Evolutionary conservation across 306 rosid species (phyloP).

Genomic region (Rubus parviflorus): DNA sequence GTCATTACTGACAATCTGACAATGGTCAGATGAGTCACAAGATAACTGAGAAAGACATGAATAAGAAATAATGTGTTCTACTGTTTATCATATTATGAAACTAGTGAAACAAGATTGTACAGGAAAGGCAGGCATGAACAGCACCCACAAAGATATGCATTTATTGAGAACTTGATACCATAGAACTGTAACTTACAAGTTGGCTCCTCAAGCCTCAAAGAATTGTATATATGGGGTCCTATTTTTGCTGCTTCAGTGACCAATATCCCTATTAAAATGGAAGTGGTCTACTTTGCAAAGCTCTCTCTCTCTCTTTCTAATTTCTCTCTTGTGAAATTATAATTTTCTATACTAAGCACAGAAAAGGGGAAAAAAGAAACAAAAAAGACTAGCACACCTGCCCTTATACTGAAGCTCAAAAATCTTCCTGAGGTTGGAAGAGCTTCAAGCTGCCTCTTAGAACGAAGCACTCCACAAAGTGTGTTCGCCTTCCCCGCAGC

Average conservation of each 20-base stretch:
- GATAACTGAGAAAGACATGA: constrained; percentile 21
- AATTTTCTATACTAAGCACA: constrained; percentile 45
- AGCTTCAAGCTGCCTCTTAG: constrained; percentile 37
- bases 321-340: constrained; percentile 35
- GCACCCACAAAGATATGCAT: constrained; percentile 41
- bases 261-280: constrained; percentile 67
- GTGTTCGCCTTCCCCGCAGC: constrained; percentile 94
- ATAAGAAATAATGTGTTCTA: not conserved
- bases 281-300: constrained; percentile 57
- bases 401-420: constrained; percentile 23
- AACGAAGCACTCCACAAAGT: constrained; percentile 90
- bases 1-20: not conserved
- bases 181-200: constrained; percentile 54
- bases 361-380: constrained; percentile 6
- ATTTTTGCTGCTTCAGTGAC: constrained; percentile 59
- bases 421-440: constrained; percentile 75
- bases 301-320: constrained; percentile 19
- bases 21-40: not conserved
- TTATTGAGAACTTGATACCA: constrained; percentile 70
- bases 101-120: constrained; percentile 30
- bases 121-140: constrained; percentile 39
- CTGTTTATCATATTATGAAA: constrained; percentile 20
- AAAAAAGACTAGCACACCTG: constrained; percentile 29
- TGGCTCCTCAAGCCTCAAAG: constrained; percentile 79
- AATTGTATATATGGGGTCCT: constrained; percentile 47